phyloP scores from a whole-genome alignment of 2,329 filamentous ascomycete genomes.

The Metarhizium sp. region DNA sequence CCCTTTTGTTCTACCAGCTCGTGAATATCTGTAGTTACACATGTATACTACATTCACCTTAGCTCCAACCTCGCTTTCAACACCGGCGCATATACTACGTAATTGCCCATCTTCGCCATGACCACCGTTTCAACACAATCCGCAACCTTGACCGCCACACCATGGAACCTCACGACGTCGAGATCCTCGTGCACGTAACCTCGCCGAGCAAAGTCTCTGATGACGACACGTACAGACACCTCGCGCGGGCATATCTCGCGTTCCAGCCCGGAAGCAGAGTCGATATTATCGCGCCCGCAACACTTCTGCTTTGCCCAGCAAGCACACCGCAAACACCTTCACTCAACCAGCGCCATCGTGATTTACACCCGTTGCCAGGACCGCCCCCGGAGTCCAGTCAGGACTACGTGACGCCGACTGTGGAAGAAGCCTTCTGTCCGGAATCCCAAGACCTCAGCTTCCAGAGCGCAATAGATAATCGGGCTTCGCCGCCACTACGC shows the following conservation, averaged over 20 bases:
- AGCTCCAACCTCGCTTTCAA: neutral
- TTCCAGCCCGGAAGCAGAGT: constrained; percentile 27
- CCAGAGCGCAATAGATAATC: constrained; percentile 33
- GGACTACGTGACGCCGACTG: constrained; percentile 7
- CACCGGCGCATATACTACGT: neutral
- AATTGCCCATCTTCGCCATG: neutral
- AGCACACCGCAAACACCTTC: neutral
- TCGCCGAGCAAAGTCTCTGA: constrained; percentile 39
- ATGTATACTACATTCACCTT: neutral
- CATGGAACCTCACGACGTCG: constrained; percentile 22
- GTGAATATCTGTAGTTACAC: neutral
- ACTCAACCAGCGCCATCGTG: too few species aligned
- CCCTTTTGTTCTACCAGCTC: neutral
- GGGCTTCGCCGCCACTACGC: constrained; percentile 22
- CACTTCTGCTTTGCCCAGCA: neutral
- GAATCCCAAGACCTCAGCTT: constrained; percentile 36
- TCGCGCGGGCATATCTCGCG: constrained; percentile 41
- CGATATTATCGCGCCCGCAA: neutral
- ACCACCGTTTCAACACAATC: neutral
- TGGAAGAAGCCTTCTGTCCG: constrained; percentile 15
- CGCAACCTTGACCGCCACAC: neutral
- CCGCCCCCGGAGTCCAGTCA: constrained; percentile 6
- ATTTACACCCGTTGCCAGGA: too few species aligned
- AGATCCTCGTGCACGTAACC: constrained; percentile 47
- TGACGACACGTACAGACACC: constrained; percentile 38